phyloP scores from a whole-genome alignment of 495 filamentous ascomycete species.

The Tuber indicum region DNA sequence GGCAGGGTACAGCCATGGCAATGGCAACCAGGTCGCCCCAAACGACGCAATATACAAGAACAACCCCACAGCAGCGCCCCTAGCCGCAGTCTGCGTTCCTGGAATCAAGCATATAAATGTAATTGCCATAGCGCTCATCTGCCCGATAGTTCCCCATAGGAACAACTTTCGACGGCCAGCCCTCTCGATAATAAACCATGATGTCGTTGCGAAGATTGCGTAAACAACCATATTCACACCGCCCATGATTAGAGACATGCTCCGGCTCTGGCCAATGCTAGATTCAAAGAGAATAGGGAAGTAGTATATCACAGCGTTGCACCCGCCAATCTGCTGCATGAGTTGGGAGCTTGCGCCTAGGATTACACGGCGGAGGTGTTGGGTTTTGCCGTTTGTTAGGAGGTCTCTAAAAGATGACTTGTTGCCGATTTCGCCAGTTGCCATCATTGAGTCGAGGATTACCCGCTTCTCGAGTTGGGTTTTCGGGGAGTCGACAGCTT shows the following conservation, averaged over 20 bases:
- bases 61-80: constrained; percentile 67
- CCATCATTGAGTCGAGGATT: constrained; percentile 58
- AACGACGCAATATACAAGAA: constrained; percentile 74
- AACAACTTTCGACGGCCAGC: constrained; percentile 67
- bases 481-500: constrained; percentile 52
- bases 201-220: constrained; percentile 66
- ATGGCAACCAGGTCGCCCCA: constrained; percentile 67
- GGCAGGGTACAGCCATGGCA: constrained; percentile 62
- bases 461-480: constrained; percentile 53
- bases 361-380: constrained; percentile 59
- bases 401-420: constrained; percentile 53
- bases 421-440: constrained; percentile 54
- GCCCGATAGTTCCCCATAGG: constrained; percentile 61
- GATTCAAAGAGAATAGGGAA: constrained; percentile 68
- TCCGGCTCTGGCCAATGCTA: constrained; percentile 53
- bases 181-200: constrained; percentile 74
- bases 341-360: constrained; percentile 59
- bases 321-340: constrained; percentile 73
- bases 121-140: constrained; percentile 65
- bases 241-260: constrained; percentile 62
- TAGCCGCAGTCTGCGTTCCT: constrained; percentile 49
- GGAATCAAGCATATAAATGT: constrained; percentile 68
- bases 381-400: constrained; percentile 58
- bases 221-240: constrained; percentile 79
- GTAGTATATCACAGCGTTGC: constrained; percentile 81